Conservation (phyloP, 495 filamentous ascomycete species). For the Thermochaetoides thermophila region DNA sequence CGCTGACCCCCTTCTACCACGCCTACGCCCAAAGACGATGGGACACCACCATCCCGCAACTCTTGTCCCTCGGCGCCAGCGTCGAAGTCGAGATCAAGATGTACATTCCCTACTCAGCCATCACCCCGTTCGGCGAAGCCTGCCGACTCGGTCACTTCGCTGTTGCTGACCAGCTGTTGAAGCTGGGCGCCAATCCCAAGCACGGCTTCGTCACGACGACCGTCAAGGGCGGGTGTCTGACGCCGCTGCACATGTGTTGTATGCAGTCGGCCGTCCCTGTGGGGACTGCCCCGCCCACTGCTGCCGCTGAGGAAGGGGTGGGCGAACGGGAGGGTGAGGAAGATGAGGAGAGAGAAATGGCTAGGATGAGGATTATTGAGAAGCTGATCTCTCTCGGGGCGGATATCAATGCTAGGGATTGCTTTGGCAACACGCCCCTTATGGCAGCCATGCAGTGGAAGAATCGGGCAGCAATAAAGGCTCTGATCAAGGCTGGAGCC, state of each 20-base stretch:
- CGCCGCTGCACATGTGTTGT: constrained; percentile 19
- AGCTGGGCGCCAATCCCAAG: constrained; percentile 18
- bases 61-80: constrained; percentile 20
- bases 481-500: constrained; percentile 10
- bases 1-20: constrained; percentile 21
- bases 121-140: constrained; percentile 24
- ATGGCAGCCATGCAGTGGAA: constrained; percentile 13
- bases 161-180: constrained; percentile 17
- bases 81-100: constrained; percentile 17
- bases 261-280: constrained; percentile 19
- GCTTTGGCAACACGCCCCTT: constrained; percentile 18
- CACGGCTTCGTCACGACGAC: constrained; percentile 13
- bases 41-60: constrained; percentile 16
- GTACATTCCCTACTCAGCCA: constrained; percentile 19
- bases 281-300: not conserved
- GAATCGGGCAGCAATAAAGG: constrained; percentile 10
- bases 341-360: not conserved
- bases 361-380: constrained; percentile 15
- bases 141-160: constrained; percentile 20
- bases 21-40: constrained; percentile 21
- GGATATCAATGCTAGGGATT: constrained; percentile 14
- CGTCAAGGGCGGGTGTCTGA: constrained; percentile 8
- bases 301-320: not conserved
- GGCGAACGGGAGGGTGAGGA: constrained; percentile 6
- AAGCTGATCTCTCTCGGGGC: constrained; percentile 18